Conservation (phyloP, 129 eudicot genomes). For the Chrysanthemum seticuspe region DNA sequence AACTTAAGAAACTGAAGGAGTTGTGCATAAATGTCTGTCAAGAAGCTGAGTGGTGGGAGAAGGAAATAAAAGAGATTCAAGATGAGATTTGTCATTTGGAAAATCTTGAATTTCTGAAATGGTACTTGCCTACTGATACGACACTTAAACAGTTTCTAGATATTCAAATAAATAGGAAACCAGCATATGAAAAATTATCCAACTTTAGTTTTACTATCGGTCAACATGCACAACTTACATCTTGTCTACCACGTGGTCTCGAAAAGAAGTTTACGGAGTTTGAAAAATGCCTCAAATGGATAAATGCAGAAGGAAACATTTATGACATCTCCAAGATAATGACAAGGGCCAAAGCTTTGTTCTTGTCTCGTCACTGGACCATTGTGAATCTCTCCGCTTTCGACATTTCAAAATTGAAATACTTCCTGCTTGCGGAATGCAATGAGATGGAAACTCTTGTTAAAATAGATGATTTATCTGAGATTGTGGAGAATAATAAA, state of each 20-base stretch:
- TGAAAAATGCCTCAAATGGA: slow-evolving; percentile 23
- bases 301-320: slow-evolving; percentile 18
- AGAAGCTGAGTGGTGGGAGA: slow-evolving; percentile 14
- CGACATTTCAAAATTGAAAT: background rate
- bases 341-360: slow-evolving; percentile 1
- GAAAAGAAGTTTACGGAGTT: slow-evolving; percentile 15
- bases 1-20: slow-evolving; percentile 4
- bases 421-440: slow-evolving; percentile 20
- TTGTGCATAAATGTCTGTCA: slow-evolving; percentile 6
- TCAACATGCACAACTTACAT: slow-evolving; percentile 13
- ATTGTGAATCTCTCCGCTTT: slow-evolving; percentile 1
- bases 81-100: slow-evolving; percentile 4
- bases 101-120: background rate
- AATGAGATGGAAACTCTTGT: slow-evolving; percentile 16
- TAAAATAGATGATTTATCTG: background rate
- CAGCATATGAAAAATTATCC: background rate
- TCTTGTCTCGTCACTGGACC: slow-evolving; percentile 15
- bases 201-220: slow-evolving; percentile 23
- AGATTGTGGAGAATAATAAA: background rate
- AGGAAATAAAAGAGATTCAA: background rate
- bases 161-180: background rate
- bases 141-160: background rate
- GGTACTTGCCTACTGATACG: slow-evolving; percentile 10
- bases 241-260: slow-evolving; percentile 17
- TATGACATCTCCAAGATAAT: slow-evolving; percentile 13